A percentile compares a stretch with the other conserved stretches of the same genome.
These are phyloP conservation scores for Termitomyces sp. DNA, from an alignment of 1,284 basidiomycete genomes.

Conservation along the genomic window DNA sequence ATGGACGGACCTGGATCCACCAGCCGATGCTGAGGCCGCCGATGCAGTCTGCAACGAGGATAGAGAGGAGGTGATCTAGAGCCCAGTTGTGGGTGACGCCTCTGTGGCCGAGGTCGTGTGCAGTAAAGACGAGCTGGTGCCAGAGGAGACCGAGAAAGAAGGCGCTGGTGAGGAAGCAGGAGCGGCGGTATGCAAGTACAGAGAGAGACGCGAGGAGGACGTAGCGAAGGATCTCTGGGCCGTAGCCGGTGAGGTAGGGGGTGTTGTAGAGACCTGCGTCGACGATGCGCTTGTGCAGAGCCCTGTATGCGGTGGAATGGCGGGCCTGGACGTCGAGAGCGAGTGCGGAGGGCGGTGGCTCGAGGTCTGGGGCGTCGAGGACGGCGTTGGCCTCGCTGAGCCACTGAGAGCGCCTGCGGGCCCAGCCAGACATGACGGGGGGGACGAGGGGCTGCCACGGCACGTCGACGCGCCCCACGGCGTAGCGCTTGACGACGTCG, in stretches of 20 bases:
- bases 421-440: slow-evolving; percentile 85
- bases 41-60: slow-evolving; percentile 80
- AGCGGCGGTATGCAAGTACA: slow-evolving; percentile 55
- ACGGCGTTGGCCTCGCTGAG: slow-evolving; percentile 50
- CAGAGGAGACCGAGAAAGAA: slow-evolving; percentile 83
- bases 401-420: slow-evolving; percentile 48
- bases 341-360: slow-evolving; percentile 47
- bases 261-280: slow-evolving; percentile 84
- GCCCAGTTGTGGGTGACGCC: slow-evolving; percentile 89
- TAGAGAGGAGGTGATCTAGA: slow-evolving; percentile 77
- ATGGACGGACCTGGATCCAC: slow-evolving; percentile 88
- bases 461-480: slow-evolving; percentile 69
- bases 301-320: slow-evolving; percentile 78
- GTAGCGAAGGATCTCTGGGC: slow-evolving; percentile 82
- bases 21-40: slow-evolving; percentile 94
- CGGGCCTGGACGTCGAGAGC: slow-evolving; percentile 61
- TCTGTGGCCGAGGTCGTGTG: slow-evolving; percentile 93
- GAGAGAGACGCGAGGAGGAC: slow-evolving; percentile 55
- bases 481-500: slow-evolving; percentile 63
- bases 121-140: slow-evolving; percentile 93
- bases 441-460: slow-evolving; percentile 83
- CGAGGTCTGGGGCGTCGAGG: slow-evolving; percentile 40
- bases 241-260: slow-evolving; percentile 85
- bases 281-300: slow-evolving; percentile 71
- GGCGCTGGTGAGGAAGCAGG: slow-evolving; percentile 70